These are phyloP conservation scores for Cordyceps tenuipes DNA, from an alignment of 2,329 filamentous ascomycete species.

Conservation along the genomic window DNA sequence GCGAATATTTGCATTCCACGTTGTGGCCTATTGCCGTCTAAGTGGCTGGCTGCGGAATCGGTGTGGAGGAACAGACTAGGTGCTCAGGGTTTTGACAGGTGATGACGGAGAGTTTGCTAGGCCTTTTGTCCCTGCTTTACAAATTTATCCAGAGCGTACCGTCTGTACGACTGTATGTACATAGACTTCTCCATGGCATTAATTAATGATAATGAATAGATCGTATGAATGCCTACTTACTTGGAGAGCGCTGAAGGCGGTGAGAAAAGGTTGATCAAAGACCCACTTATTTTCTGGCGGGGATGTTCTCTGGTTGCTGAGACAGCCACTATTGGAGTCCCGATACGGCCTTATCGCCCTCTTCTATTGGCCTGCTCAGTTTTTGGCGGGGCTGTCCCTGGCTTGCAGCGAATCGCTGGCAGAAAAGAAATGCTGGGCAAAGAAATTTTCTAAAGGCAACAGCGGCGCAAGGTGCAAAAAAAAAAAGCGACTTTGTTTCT, in stretches of 20 bases:
- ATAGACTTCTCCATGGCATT: too few relatives aligned
- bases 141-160: too few relatives aligned
- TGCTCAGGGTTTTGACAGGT: neutral
- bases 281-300: neutral
- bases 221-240: neutral
- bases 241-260: neutral
- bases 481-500: constrained; percentile 6
- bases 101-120: neutral
- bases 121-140: too few relatives aligned
- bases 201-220: too few relatives aligned
- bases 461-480: constrained; percentile 3
- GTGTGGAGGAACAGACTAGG: neutral
- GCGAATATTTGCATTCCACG: neutral
- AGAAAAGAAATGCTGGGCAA: constrained; percentile 10
- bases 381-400: neutral
- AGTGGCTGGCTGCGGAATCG: neutral
- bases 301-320: constrained; percentile 11
- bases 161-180: too few relatives aligned
- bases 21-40: neutral
- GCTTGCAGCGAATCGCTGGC: neutral
- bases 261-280: neutral
- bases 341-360: constrained; percentile 10
- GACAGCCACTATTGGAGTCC: neutral
- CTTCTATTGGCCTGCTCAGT: neutral
- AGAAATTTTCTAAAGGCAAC: constrained; percentile 6